phyloP scores from a whole-genome alignment of 495 filamentous ascomycete genomes.

The Rhizodiscina lignyota region DNA sequence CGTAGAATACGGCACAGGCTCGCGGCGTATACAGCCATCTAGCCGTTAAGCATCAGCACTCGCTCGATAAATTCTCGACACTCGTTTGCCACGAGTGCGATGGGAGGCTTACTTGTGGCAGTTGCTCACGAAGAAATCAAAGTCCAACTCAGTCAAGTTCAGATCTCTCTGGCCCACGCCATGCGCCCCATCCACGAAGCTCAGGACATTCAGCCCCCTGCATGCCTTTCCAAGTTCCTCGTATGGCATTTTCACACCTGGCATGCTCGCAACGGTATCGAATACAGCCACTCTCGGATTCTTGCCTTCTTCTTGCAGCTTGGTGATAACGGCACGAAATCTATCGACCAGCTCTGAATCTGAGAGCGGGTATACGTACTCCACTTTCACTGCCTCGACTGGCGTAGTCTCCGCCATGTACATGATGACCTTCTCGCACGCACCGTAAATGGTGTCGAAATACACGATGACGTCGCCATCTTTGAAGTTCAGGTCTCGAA shows the following conservation, averaged over 20 bases:
- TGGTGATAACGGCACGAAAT: conserved; percentile 31
- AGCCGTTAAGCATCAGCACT: conserved; percentile 1
- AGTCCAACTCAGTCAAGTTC: conserved; percentile 42
- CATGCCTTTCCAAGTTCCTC: conserved; percentile 46
- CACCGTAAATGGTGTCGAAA: conserved; percentile 64
- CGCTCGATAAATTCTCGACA: too few species aligned
- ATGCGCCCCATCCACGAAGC: conserved; percentile 66
- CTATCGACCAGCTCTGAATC: conserved; percentile 38
- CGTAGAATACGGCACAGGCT: conserved; percentile 64
- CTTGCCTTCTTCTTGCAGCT: conserved; percentile 8
- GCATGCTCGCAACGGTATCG: conserved; percentile 58
- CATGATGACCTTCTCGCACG: conserved; percentile 50
- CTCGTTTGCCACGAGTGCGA: too few species aligned
- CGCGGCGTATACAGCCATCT: conserved; percentile 80
- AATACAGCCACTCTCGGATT: conserved; percentile 48
- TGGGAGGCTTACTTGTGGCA: conserved; percentile 63
- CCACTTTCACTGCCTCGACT: conserved; percentile 24
- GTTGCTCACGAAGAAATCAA: conserved; percentile 76
- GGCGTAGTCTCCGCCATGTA: conserved; percentile 47
- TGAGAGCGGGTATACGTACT: conserved; percentile 38
- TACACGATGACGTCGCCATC: conserved; percentile 22
- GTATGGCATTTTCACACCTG: conserved; percentile 66
- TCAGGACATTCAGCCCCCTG: conserved; percentile 41
- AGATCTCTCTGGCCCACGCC: conserved; percentile 62
- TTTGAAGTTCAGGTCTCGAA: conserved; percentile 47